phyloP scores from a whole-genome alignment of 768 basidiomycete species.

The Mycena metata region DNA sequence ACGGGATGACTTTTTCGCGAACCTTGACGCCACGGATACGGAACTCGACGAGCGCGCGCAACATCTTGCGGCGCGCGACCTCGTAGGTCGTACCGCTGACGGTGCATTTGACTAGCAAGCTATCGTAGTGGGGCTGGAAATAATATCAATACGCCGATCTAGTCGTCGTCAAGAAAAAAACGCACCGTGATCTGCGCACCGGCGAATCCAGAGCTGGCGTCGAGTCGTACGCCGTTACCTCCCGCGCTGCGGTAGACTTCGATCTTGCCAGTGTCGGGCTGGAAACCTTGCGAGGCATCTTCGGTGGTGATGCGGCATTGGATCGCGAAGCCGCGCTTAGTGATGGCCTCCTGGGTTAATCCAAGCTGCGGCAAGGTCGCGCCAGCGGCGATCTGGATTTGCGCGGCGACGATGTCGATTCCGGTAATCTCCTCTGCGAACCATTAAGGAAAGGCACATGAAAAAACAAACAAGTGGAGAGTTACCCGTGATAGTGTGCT shows the following conservation, averaged over 20 bases:
- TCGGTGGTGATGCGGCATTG: constrained; percentile 99
- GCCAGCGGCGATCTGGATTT: constrained; percentile 99
- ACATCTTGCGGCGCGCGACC: constrained; percentile 98
- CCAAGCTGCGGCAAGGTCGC: constrained; percentile 96
- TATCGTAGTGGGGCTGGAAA: constrained; percentile 94
- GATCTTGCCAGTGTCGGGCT: constrained; percentile 99
- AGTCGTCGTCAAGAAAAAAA: constrained; percentile 7
- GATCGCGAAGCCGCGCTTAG: constrained; percentile 96
- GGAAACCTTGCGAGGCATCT: constrained; percentile 92
- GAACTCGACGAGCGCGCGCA: constrained; percentile 99
- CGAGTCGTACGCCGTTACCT: constrained; percentile 97
- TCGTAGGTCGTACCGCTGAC: constrained; percentile 98
- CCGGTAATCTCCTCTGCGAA: constrained; percentile 96
- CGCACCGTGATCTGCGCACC: constrained; percentile 97
- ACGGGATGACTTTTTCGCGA: constrained; percentile 18
- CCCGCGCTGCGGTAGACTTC: constrained; percentile 99
- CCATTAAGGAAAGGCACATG: constrained; percentile 19
- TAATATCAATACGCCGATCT: not conserved
- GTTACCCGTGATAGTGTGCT: constrained; percentile 97
- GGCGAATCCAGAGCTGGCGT: constrained; percentile 97
- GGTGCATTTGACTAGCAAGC: constrained; percentile 94
- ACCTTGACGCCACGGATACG: constrained; percentile 99
- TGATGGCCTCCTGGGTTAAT: constrained; percentile 94
- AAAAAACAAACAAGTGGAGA: constrained; percentile 30
- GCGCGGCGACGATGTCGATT: constrained; percentile 98